Conservation (phyloP, 2,329 filamentous ascomycete genomes). For the Verticillium albo-atrum region DNA sequence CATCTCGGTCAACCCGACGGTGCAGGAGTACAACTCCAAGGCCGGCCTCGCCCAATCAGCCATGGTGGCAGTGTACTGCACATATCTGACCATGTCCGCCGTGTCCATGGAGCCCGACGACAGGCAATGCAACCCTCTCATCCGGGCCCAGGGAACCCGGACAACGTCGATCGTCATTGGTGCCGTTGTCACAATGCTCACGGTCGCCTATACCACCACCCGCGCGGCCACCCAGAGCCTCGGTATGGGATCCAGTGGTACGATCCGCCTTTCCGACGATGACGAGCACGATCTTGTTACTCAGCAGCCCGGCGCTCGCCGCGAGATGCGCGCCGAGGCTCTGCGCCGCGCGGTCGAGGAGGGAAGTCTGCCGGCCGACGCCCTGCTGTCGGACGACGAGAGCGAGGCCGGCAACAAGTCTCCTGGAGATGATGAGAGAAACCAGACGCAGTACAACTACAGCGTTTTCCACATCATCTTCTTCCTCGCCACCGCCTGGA, state of each 20-base stretch:
- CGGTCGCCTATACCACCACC: slow-evolving; percentile 95
- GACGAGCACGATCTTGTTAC: slow-evolving; percentile 88
- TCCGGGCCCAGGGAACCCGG: slow-evolving; percentile 79
- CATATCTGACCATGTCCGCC: slow-evolving; percentile 95
- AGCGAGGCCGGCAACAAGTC: slow-evolving; percentile 59
- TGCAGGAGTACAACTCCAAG: slow-evolving; percentile 89
- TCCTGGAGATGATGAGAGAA: slow-evolving; percentile 78
- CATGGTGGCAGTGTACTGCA: slow-evolving; percentile 97
- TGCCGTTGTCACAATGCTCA: slow-evolving; percentile 93
- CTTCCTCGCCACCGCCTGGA: slow-evolving; percentile 93
- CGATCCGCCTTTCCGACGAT: slow-evolving; percentile 59
- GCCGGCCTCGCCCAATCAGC: slow-evolving; percentile 95
- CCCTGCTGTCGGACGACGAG: slow-evolving; percentile 70
- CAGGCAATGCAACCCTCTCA: slow-evolving; percentile 87
- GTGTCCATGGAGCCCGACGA: slow-evolving; percentile 98
- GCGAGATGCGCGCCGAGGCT: slow-evolving; percentile 90
- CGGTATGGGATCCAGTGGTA: slow-evolving; percentile 57
- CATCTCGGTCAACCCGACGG: slow-evolving; percentile 81
- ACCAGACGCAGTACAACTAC: slow-evolving; percentile 93
- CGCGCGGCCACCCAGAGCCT: slow-evolving; percentile 89
- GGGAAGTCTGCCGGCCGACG: slow-evolving; percentile 86
- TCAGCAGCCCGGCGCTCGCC: slow-evolving; percentile 72
- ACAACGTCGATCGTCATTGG: slow-evolving; percentile 89
- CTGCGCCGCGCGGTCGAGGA: slow-evolving; percentile 89
- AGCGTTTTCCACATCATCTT: slow-evolving; percentile 96